Conservation (phyloP, 805 yeast genomes). For the Saturnispora kantuleensis region DNA sequence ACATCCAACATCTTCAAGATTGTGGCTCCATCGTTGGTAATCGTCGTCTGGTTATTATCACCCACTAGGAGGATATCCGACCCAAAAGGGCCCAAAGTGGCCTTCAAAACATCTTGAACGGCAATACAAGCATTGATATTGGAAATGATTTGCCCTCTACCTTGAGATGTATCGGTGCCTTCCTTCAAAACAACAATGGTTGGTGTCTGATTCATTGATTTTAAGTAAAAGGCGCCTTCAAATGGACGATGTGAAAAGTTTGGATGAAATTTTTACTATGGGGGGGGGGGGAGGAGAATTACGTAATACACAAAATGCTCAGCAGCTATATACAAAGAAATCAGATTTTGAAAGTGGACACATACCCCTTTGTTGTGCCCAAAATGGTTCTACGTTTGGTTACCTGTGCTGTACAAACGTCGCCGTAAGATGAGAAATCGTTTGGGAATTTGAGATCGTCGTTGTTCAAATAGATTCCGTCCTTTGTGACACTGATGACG, state of each 20-base stretch:
- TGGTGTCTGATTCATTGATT: constrained; percentile 66
- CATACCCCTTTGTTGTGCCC: too few relatives aligned
- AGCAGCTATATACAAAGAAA: too few relatives aligned
- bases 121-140: constrained; percentile 97
- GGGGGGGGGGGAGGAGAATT: too few relatives aligned
- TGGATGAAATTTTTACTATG: neutral
- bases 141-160: constrained; percentile 88
- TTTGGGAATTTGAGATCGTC: neutral
- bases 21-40: constrained; percentile 98
- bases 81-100: constrained; percentile 96
- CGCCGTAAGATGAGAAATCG: neutral
- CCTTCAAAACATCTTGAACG: constrained; percentile 87
- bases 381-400: too few relatives aligned
- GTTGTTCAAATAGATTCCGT: neutral
- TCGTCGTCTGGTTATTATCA: constrained; percentile 78
- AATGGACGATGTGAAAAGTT: neutral
- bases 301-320: too few relatives aligned
- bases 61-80: constrained; percentile 83
- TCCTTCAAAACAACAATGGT: constrained; percentile 97
- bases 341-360: too few relatives aligned
- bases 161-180: constrained; percentile 96
- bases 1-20: constrained; percentile 88
- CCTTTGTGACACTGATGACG: neutral
- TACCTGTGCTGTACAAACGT: too few relatives aligned
- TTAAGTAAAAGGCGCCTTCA: neutral